Base-by-base conservation (phyloP, 495 filamentous ascomycete species). In the Lasiosphaeria ovina region DNA sequence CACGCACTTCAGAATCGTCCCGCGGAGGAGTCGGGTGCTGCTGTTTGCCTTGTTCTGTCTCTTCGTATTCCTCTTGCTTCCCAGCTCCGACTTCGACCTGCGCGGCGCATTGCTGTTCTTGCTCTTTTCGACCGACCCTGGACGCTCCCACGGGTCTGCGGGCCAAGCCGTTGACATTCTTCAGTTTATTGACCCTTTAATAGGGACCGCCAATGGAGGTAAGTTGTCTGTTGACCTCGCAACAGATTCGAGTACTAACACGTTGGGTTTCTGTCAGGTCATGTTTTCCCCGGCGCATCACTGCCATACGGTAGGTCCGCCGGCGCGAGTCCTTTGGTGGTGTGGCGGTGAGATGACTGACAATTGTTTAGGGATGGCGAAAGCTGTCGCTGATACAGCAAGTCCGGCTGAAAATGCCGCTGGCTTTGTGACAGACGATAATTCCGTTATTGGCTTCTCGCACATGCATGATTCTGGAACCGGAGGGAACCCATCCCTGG, bases 261-360 rank as follows among this genome's bases (percentile, higher is more conserved):
- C 12, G 31, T 35, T 45, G 12, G 8, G 5, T 34, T 52, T 36
- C 33, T 31, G 24, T 36, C 48, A 75, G 72, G 76, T 53, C 88
- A 91, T 80, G 88, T 90, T 12, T 91, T 91, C 57, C 83, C 87
- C 14, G 88, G 88, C 3, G 87, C 87, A 40, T 87, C 81, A 4
- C 67, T 89, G 61, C 88, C 88, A 16, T 91, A 87, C 69, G 87
- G 86, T 75, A 59, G 57, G 69, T 53, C 44, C 17, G 24, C 57
- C n/a, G 7, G 38, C 8, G 16, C 11, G 12, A 47, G 1, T 17
- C 52, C 42, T 34, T 55, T 42, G 38, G 24, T 38, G 16, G 31
- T 34, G 1, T 17, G 36, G 11, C 49, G 32, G 55, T 52, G 32
- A 12, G 52, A 1, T n/a, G 5, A 33, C 67, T 70, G 49, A 69